Evolutionary conservation across 106 monocot species (phyloP).

Genomic region (Xerophyta viscosa): DNA sequence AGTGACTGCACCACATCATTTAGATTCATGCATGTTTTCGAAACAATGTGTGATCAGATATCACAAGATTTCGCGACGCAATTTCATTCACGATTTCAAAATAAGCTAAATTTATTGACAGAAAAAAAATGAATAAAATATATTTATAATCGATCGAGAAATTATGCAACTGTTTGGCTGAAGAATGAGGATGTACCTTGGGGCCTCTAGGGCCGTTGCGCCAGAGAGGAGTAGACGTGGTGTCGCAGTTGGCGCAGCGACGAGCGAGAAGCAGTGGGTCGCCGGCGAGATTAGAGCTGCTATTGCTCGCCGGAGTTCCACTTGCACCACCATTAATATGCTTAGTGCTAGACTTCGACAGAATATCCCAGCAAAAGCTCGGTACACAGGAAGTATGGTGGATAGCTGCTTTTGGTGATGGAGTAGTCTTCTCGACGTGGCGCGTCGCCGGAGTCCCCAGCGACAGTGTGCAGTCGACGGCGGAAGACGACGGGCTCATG

Average conservation of each 20-base stretch:
- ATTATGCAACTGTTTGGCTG: neutral
- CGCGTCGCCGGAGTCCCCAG: constrained; percentile 80
- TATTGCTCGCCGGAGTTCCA: neutral
- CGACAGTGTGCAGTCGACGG: constrained; percentile 93
- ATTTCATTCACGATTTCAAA: neutral
- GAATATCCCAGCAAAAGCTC: constrained; percentile 40
- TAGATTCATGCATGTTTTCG: neutral
- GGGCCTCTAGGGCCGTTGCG: constrained; percentile 15
- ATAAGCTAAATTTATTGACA: neutral
- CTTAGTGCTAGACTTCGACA: constrained; percentile 1
- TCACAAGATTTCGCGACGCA: no score
- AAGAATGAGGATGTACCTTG: constrained; percentile 7
- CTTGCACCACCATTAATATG: neutral
- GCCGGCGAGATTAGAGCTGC: constrained; percentile 6
- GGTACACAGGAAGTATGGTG: constrained; percentile 8
- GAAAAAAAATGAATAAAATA: neutral
- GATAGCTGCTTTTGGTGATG: neutral
- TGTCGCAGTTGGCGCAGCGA: constrained; percentile 17
- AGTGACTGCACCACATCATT: constrained; percentile 15
- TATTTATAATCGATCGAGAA: neutral
- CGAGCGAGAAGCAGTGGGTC: constrained; percentile 57
- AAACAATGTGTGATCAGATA: no score
- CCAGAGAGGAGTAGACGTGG: constrained; percentile 18
- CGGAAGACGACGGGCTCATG: constrained; percentile 16
- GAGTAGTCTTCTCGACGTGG: neutral